Evolutionary conservation across 2,329 filamentous ascomycete genomes (phyloP), one percentile per base, ranked within the genome.

Genomic region (Penicillium fuscoglaucum): DNA sequence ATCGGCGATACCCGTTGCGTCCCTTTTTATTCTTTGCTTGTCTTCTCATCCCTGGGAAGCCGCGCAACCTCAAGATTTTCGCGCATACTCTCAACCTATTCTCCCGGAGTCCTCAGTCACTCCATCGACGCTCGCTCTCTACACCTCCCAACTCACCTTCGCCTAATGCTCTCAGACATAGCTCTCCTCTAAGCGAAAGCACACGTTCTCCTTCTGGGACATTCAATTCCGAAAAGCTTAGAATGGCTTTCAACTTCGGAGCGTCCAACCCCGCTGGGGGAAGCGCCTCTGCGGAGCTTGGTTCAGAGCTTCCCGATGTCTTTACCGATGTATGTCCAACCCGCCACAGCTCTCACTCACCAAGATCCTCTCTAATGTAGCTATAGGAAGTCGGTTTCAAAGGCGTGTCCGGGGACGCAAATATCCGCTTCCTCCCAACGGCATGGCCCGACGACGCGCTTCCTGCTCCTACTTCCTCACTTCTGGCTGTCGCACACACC

Each of bases 401-500:
- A 65, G 85, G 90, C 52, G 78, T 96, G 45, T 86, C 88, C 55
- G 88, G 90, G 68, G 91, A 96, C 69, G 85, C 88, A 59, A 96
- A 93, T 76, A 78, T 98, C 66, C 90, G 88, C 72, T 79, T 90
- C 26, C 79, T 98, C 43, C 90, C 91, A 17, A 83, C 87, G 21
- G 81, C 88, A 72, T 98, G 93, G 93, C 85, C 89, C 41, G 68
- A 75, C 60, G 80, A 87, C 65, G 79, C 84, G 39, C 81, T 90
- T 26, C 93, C 95, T 33, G 81, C 89, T 2, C 81, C 90, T 5
- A 91, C 89, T 45, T 87, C 91, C 13, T 96, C 91, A 2, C 87
- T 99, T 39, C 82, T 99, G 61, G 90, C 89, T 71, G 84, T 98
- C 65, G 92, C 93, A 55, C 88, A 91, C 33, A 85, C 82, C 60